Conservation (phyloP, 2,329 filamentous ascomycete species). For the Purpureocillium lavendulum region DNA sequence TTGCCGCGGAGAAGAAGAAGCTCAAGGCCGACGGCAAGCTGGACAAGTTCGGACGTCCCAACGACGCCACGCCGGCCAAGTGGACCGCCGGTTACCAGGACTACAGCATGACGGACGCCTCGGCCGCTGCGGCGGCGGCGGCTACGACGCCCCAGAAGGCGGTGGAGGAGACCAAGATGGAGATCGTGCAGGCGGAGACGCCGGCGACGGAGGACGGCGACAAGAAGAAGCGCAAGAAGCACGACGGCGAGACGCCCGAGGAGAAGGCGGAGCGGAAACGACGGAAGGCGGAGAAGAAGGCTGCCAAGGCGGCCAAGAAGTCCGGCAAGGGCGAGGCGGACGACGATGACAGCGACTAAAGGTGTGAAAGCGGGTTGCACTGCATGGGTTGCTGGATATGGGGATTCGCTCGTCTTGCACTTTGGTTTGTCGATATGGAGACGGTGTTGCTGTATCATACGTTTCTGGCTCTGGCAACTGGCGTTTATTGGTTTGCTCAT, state of each 20-base stretch:
- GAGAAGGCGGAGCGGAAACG: constrained; percentile 55
- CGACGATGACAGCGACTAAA: constrained; percentile 27
- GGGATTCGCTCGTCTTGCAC: constrained; percentile 1
- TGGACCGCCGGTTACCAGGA: constrained; percentile 94
- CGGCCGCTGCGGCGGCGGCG: constrained; percentile 33
- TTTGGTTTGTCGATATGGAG: constrained; percentile 9
- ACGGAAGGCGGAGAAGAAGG: constrained; percentile 53
- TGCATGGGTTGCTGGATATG: constrained; percentile 1
- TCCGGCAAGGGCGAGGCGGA: constrained; percentile 42
- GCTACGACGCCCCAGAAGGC: constrained; percentile 29
- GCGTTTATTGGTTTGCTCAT: constrained; percentile 12
- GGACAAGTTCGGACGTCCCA: constrained; percentile 91
- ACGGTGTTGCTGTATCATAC: constrained; percentile 13
- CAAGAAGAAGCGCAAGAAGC: constrained; percentile 69
- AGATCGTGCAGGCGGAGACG: constrained; percentile 24
- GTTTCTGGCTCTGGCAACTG: constrained; percentile 9
- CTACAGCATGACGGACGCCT: constrained; percentile 53
- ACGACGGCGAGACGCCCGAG: constrained; percentile 66
- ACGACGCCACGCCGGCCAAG: constrained; percentile 86
- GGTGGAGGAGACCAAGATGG: constrained; percentile 27
- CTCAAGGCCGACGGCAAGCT: constrained; percentile 97
- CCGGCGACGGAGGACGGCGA: constrained; percentile 44
- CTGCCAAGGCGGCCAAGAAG: constrained; percentile 48
- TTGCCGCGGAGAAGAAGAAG: constrained; percentile 98
- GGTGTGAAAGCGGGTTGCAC: not conserved